Conservation (phyloP, 495 filamentous ascomycete genomes). For the Ascobolus immersus region DNA sequence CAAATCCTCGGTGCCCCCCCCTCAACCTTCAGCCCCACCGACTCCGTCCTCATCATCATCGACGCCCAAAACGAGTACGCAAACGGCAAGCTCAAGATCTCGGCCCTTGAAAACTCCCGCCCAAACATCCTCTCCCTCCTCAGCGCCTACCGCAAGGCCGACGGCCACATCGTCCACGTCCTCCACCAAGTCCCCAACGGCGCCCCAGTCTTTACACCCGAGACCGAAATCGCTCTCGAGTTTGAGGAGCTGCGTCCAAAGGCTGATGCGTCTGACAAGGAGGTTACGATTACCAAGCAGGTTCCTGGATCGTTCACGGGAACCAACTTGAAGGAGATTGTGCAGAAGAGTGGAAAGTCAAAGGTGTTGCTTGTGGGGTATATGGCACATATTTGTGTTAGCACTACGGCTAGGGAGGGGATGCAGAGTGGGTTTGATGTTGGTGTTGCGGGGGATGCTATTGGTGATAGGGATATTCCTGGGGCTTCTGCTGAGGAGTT, state of each 20-base stretch:
- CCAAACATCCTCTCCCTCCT: slow-evolving; percentile 25
- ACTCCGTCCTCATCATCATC: slow-evolving; percentile 34
- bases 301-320: slow-evolving; percentile 13
- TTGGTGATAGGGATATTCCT: slow-evolving; percentile 34
- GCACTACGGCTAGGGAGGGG: slow-evolving; percentile 30
- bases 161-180: slow-evolving; percentile 31
- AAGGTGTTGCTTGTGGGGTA: slow-evolving; percentile 12
- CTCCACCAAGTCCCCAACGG: slow-evolving; percentile 28
- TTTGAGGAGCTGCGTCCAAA: slow-evolving; percentile 26
- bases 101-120: slow-evolving; percentile 22
- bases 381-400: slow-evolving; percentile 36
- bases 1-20: slow-evolving; percentile 22
- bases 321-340: slow-evolving; percentile 13
- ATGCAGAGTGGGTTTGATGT: slow-evolving; percentile 33
- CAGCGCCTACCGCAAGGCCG: slow-evolving; percentile 23
- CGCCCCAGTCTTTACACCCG: slow-evolving; percentile 34
- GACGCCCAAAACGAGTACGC: slow-evolving; percentile 33
- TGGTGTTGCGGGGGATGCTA: slow-evolving; percentile 26
- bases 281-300: slow-evolving; percentile 21
- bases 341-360: slow-evolving; percentile 11
- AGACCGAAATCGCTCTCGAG: slow-evolving; percentile 25
- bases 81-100: slow-evolving; percentile 24
- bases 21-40: slow-evolving; percentile 24
- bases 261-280: slow-evolving; percentile 6
- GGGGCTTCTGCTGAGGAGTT: slow-evolving; percentile 17